A percentile compares a stretch with the other conserved stretches of the same genome.
Conservation (phyloP, 306 rosid species). For the Amphicarpaea edgeworthii region DNA sequence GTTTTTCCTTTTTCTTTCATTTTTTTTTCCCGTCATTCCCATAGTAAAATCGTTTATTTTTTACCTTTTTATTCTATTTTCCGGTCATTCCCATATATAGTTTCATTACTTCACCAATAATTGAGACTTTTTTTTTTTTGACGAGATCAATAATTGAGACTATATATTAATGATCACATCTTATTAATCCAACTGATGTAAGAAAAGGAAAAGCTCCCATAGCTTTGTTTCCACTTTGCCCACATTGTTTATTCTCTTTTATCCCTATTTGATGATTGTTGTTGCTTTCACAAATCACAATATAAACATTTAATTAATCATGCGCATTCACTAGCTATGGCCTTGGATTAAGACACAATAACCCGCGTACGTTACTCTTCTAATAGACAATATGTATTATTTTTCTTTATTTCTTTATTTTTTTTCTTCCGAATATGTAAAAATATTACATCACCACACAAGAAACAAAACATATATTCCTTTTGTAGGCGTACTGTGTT, state of each 20-base stretch:
- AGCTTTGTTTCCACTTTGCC: constrained; percentile 49
- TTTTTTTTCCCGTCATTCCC: background rate
- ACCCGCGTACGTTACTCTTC: constrained; percentile 15
- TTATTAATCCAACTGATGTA: constrained; percentile 34
- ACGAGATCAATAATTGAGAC: background rate
- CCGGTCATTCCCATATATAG: background rate
- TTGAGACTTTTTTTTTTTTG: no score
- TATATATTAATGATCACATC: constrained; percentile 21
- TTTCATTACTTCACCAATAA: background rate
- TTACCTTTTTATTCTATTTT: background rate
- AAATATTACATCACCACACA: constrained; percentile 47
- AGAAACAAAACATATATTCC: constrained; percentile 32
- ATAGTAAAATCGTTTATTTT: background rate
- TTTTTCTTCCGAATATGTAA: background rate
- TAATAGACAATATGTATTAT: background rate
- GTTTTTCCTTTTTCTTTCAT: background rate
- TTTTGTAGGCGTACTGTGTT: constrained; percentile 38
- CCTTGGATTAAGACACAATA: constrained; percentile 23
- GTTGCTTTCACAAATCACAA: constrained; percentile 47
- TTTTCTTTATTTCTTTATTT: background rate
- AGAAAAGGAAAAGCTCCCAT: constrained; percentile 28
- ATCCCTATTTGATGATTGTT: constrained; percentile 36
- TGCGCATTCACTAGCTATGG: constrained; percentile 44
- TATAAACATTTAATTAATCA: constrained; percentile 33
- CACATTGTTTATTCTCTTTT: constrained; percentile 40